A percentile compares a stretch with the other conserved stretches of the same genome.
Conservation (phyloP, 2,329 filamentous ascomycete genomes). For the Chalara sp. region DNA sequence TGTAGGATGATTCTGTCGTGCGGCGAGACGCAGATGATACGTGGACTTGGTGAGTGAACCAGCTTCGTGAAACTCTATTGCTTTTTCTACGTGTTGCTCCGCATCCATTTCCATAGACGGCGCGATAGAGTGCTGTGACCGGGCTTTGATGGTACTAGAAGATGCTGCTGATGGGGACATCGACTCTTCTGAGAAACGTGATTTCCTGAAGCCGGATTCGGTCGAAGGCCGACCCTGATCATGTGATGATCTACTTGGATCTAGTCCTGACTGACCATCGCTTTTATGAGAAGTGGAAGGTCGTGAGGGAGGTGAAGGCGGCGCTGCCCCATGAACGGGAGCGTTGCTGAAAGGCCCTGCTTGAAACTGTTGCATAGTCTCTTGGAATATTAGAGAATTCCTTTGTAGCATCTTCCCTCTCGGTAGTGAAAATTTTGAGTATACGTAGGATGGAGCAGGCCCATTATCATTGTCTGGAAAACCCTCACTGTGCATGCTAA, state of each 20-base stretch:
- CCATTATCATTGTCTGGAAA: conserved; percentile 51
- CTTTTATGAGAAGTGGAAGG: conserved; percentile 46
- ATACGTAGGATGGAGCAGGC: conserved; percentile 69
- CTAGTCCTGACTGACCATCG: neutral
- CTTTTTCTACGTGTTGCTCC: conserved; percentile 85
- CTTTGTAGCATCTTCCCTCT: conserved; percentile 74
- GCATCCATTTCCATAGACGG: conserved; percentile 64
- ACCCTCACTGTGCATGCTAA: conserved; percentile 66
- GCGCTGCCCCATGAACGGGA: conserved; percentile 39
- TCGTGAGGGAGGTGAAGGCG: conserved; percentile 55
- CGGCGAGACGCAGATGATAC: conserved; percentile 88
- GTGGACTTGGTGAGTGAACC: conserved; percentile 89
- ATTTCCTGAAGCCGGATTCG: neutral
- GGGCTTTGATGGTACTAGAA: conserved; percentile 28
- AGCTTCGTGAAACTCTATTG: conserved; percentile 82
- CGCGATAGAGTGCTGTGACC: conserved; percentile 43
- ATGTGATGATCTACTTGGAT: conserved; percentile 36
- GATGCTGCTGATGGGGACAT: conserved; percentile 18
- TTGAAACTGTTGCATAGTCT: conserved; percentile 46
- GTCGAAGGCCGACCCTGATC: conserved; percentile 31
- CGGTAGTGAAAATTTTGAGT: conserved; percentile 78
- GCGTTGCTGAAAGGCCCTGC: conserved; percentile 35
- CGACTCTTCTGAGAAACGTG: neutral
- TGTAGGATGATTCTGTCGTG: conserved; percentile 77
- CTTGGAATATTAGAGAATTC: conserved; percentile 51